phyloP scores from a whole-genome alignment of 768 basidiomycete genomes.

The Pleurotus sapidus region DNA sequence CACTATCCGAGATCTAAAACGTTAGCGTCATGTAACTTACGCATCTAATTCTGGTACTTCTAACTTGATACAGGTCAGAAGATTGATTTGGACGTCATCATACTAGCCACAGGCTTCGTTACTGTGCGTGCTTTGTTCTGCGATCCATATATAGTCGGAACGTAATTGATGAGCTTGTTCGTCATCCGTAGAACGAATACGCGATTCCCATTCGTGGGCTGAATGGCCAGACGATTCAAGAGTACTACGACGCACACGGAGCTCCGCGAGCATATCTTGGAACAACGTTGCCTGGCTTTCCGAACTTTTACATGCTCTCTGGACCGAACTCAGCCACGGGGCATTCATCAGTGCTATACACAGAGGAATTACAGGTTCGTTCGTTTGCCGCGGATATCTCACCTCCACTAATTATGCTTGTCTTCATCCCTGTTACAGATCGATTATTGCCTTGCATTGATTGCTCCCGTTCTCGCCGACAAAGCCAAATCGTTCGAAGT shows the following conservation, averaged over 20 bases:
- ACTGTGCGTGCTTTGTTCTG: slow-evolving; percentile 16
- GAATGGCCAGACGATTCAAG: slow-evolving; percentile 29
- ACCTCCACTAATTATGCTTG: too few relatives aligned
- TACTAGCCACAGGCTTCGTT: slow-evolving; percentile 36
- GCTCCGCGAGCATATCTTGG: slow-evolving; percentile 45
- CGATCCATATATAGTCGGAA: background rate
- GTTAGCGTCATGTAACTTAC: too few relatives aligned
- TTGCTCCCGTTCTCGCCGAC: slow-evolving; percentile 36
- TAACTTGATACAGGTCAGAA: slow-evolving; percentile 22
- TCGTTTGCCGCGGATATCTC: too few relatives aligned
- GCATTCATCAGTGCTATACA: slow-evolving; percentile 40
- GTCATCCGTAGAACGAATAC: slow-evolving; percentile 25
- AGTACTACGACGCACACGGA: slow-evolving; percentile 34
- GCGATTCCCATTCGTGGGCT: slow-evolving; percentile 30
- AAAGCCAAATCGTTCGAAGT: slow-evolving; percentile 33
- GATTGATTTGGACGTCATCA: slow-evolving; percentile 37
- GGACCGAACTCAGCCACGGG: slow-evolving; percentile 45
- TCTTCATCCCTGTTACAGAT: slow-evolving; percentile 22
- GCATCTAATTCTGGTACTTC: too few relatives aligned
- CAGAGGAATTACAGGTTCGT: slow-evolving; percentile 37
- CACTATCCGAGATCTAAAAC: background rate
- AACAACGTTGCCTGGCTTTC: slow-evolving; percentile 41
- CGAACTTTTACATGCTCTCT: slow-evolving; percentile 38
- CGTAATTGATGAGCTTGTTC: background rate
- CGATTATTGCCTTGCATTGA: slow-evolving; percentile 37